Percentiles rank a stretch among this genome's conserved stretches.
These are phyloP conservation scores for Aureobasidium subglaciale DNA, from an alignment of 2,329 filamentous ascomycete species.

Conservation along the genomic window DNA sequence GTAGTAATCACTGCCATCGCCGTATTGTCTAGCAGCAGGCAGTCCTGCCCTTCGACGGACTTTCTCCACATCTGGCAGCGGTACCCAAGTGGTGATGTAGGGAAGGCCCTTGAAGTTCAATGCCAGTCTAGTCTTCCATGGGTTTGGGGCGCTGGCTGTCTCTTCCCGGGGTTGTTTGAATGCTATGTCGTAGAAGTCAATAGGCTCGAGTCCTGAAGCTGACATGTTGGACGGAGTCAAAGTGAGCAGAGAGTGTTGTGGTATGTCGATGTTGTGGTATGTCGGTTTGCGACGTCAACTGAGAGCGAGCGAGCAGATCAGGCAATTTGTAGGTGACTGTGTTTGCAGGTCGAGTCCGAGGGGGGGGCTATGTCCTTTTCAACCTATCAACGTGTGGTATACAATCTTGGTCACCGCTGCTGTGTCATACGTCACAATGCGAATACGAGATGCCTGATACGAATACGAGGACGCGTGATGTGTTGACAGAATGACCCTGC, in stretches of 20 bases:
- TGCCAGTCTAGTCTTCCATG: constrained; percentile 45
- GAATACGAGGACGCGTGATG: background rate
- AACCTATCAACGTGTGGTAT: background rate
- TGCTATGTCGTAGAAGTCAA: constrained; percentile 43
- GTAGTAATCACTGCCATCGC: constrained; percentile 51
- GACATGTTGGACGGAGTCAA: background rate
- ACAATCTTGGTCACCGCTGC: background rate
- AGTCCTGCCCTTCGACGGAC: constrained; percentile 43
- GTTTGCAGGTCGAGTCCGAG: too few species aligned
- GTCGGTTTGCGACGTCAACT: too few species aligned
- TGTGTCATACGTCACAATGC: background rate
- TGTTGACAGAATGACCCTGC: background rate
- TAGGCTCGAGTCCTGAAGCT: background rate
- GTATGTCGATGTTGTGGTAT: too few species aligned
- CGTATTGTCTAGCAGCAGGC: constrained; percentile 46
- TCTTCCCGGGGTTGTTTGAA: constrained; percentile 30
- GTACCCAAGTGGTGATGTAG: constrained; percentile 47
- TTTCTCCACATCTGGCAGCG: constrained; percentile 45
- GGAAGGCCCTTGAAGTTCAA: constrained; percentile 44
- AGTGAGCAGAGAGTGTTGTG: background rate
- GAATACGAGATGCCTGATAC: background rate
- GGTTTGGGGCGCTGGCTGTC: constrained; percentile 40
- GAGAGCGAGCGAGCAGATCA: too few species aligned
- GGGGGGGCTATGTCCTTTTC: too few species aligned
- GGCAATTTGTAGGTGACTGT: too few species aligned